Conservation (phyloP, 83 land plant species). For the Thuja plicata region DNA sequence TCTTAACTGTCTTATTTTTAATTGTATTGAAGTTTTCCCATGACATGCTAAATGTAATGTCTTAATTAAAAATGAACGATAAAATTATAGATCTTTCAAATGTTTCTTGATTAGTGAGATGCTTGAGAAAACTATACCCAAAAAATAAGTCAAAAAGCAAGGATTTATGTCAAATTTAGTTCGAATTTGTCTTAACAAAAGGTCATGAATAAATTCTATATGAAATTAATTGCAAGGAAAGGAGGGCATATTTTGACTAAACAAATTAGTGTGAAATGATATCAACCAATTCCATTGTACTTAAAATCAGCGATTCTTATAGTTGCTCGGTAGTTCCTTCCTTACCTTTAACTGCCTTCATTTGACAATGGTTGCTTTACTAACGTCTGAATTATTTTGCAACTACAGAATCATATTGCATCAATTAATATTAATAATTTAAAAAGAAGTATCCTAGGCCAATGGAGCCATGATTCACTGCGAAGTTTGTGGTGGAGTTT, state of each 20-base stretch:
- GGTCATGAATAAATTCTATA: not conserved
- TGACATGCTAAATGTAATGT: constrained; percentile 3
- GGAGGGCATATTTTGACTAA: not conserved
- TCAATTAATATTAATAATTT: no score
- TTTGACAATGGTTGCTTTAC: not conserved
- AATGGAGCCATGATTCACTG: no score
- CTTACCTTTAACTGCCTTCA: not conserved
- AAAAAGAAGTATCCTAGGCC: not conserved
- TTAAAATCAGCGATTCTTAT: not conserved
- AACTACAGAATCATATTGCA: not conserved
- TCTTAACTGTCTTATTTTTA: not conserved
- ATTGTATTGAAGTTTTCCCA: not conserved
- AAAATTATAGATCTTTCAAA: no score
- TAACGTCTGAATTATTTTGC: not conserved
- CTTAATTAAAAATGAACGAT: not conserved
- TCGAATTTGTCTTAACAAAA: not conserved
- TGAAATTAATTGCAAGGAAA: not conserved
- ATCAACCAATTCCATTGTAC: not conserved
- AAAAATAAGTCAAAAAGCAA: not conserved
- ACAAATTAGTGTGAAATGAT: not conserved
- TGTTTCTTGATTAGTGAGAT: not conserved
- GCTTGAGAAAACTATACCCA: not conserved
- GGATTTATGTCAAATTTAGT: not conserved
- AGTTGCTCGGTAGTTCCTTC: not conserved
- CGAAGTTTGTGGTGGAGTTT: not conserved